A percentile compares a stretch with the other conserved stretches of the same genome.
Conservation (phyloP, 352 stramenopile genomes). For the Globisporangium sylvaticum region DNA sequence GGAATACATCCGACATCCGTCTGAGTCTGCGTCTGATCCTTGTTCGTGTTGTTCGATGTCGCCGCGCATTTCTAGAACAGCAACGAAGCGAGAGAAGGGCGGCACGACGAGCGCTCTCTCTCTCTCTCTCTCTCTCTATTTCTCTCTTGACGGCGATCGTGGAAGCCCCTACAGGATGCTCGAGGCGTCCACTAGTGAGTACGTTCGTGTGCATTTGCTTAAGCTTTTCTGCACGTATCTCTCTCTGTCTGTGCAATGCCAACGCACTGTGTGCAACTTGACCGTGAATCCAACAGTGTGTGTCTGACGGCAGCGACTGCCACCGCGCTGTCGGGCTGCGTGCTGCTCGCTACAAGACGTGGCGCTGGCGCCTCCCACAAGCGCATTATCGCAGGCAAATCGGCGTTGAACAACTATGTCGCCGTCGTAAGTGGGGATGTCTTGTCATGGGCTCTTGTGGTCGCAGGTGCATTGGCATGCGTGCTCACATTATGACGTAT, state of each 20-base stretch:
- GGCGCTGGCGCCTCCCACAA: constrained; percentile 16
- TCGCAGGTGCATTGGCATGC: not conserved
- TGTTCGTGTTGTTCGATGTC: too few relatives aligned
- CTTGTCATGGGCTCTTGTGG: not conserved
- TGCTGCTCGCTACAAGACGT: constrained; percentile 23
- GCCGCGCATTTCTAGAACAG: not conserved
- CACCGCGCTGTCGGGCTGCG: constrained; percentile 27
- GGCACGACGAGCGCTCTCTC: not conserved
- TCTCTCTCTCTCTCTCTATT: not conserved
- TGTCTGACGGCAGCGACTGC: constrained; percentile 17
- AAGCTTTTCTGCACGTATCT: not conserved
- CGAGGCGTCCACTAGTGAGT: not conserved
- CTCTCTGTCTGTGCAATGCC: not conserved
- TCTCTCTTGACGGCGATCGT: not conserved
- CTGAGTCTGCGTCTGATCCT: too few relatives aligned
- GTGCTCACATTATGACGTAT: not conserved
- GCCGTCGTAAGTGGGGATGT: constrained; percentile 11
- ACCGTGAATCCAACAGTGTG: not conserved
- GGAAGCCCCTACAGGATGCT: not conserved
- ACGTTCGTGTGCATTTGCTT: not conserved
- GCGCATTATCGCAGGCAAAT: constrained; percentile 60
- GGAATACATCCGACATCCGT: too few relatives aligned
- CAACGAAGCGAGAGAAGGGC: not conserved
- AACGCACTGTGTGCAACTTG: not conserved
- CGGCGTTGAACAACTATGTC: constrained; percentile 67